Percentiles rank a stretch among this genome's conserved stretches.
These are phyloP conservation scores for Phytophthora multivora DNA, from an alignment of 352 stramenopile genomes.

Conservation along the genomic window DNA sequence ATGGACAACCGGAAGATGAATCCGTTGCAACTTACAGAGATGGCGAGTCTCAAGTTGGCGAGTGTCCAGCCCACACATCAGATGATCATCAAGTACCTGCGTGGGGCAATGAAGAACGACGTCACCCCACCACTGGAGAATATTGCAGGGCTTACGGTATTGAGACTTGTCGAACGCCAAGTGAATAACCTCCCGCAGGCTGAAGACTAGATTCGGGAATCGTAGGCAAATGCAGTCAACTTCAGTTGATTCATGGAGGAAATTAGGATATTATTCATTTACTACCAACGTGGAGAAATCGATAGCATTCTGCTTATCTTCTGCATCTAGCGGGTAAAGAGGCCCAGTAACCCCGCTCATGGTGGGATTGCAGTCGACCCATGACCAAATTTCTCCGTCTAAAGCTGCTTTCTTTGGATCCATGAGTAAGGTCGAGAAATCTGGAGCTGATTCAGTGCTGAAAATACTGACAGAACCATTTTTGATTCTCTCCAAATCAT, in stretches of 20 bases:
- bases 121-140: constrained; percentile 80
- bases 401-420: neutral
- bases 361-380: constrained; percentile 3
- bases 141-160: constrained; percentile 73
- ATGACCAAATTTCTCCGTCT: constrained; percentile 7
- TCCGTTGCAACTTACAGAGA: constrained; percentile 72
- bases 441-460: neutral
- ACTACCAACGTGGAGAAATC: no score
- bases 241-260: no score
- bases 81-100: constrained; percentile 87
- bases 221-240: no score
- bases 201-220: constrained; percentile 2
- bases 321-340: constrained; percentile 2
- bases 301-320: constrained; percentile 7
- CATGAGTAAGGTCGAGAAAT: constrained; percentile 4
- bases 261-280: no score
- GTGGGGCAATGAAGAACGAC: constrained; percentile 73
- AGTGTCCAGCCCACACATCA: constrained; percentile 84
- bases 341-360: constrained; percentile 8
- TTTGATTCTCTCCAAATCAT: constrained; percentile 11
- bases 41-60: constrained; percentile 72
- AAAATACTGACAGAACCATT: neutral
- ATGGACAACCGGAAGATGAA: constrained; percentile 71
- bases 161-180: constrained; percentile 66
- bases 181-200: constrained; percentile 51